Evolutionary conservation across 2,329 filamentous ascomycete genomes (phyloP), one percentile per base, ranked within the genome.

Genomic region (Lomentospora prolificans): DNA sequence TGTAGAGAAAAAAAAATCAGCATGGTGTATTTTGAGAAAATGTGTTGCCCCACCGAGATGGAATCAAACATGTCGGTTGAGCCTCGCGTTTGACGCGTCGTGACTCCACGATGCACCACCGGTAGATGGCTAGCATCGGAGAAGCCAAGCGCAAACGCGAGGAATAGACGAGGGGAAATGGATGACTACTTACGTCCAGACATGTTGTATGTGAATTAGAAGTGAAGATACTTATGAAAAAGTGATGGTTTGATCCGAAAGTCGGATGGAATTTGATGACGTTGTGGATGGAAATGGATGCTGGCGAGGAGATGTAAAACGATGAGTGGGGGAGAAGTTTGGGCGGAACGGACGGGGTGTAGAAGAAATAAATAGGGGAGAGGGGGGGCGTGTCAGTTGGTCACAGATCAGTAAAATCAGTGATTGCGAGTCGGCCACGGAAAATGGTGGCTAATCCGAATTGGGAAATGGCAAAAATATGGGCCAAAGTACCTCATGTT

Each of bases 101-200:
- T 44, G n/a, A 19, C 27, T 33, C 30, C 3, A 44, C 17, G 17
- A 33, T 33, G 30, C 30, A 12, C n/a, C 33, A 9, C 33, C 33
- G n/a, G n/a, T n/a, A n/a, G n/a, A n/a, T n/a, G n/a, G n/a, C 33
- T 9, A 39, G 9, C 33, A 9, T 39, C n/a, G 9, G n/a, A 39
- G n/a, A 39, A 33, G 30, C 27, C 10, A 51, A n/a, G 28, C 41
- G 28, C 39, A 9, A 50, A 3, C 27, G 27, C 5, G 25, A 33
- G 4, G n/a, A 25, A 17, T 12, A 33, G 14, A 19, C 17, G 12
- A 12, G 10, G 14, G 12, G 30, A 51, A 22, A 28, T 28, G 17
- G 12, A 17, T 28, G 41, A 58, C 50, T 65, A 84, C 82, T 84
- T 80, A 85, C 82, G 82, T 83, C 82, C 82, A 84, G 82, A 85